A percentile compares a stretch with the other conserved stretches of the same genome.
Conservation (phyloP, 2,329 filamentous ascomycete genomes). For the Diaporthe amygdali region DNA sequence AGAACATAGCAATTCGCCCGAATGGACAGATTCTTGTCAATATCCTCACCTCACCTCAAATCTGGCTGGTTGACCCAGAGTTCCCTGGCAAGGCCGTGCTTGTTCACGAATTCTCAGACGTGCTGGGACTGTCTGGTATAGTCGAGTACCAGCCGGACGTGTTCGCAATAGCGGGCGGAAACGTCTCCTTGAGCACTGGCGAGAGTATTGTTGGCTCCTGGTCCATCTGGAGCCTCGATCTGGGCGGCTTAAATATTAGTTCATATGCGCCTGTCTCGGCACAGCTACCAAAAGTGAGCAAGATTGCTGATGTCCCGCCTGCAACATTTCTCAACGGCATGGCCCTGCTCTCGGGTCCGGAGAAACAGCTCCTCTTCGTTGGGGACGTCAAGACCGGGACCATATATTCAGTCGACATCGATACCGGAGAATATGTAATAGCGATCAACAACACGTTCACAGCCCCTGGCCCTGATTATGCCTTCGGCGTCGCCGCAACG, state of each 20-base stretch:
- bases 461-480: slow-evolving; percentile 21
- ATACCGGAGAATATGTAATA: slow-evolving; percentile 30
- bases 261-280: slow-evolving; percentile 22
- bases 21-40: slow-evolving; percentile 43
- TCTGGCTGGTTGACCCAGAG: slow-evolving; percentile 39
- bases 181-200: slow-evolving; percentile 28
- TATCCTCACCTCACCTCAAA: slow-evolving; percentile 35
- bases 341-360: slow-evolving; percentile 24
- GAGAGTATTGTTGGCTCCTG: slow-evolving; percentile 25
- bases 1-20: slow-evolving; percentile 42
- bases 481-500: slow-evolving; percentile 26
- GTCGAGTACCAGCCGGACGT: slow-evolving; percentile 38
- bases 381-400: slow-evolving; percentile 30
- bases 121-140: slow-evolving; percentile 39
- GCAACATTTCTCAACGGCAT: slow-evolving; percentile 35
- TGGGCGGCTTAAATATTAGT: slow-evolving; percentile 29
- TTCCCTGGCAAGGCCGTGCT: slow-evolving; percentile 29
- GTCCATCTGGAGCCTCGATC: slow-evolving; percentile 31
- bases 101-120: slow-evolving; percentile 34
- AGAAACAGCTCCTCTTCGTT: slow-evolving; percentile 28
- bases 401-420: slow-evolving; percentile 31
- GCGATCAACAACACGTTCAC: slow-evolving; percentile 32
- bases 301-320: slow-evolving; percentile 28
- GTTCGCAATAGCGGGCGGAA: slow-evolving; percentile 37
- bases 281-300: slow-evolving; percentile 27